phyloP scores from a whole-genome alignment of 2,329 filamentous ascomycete species.

The Raffaelea arxii region DNA sequence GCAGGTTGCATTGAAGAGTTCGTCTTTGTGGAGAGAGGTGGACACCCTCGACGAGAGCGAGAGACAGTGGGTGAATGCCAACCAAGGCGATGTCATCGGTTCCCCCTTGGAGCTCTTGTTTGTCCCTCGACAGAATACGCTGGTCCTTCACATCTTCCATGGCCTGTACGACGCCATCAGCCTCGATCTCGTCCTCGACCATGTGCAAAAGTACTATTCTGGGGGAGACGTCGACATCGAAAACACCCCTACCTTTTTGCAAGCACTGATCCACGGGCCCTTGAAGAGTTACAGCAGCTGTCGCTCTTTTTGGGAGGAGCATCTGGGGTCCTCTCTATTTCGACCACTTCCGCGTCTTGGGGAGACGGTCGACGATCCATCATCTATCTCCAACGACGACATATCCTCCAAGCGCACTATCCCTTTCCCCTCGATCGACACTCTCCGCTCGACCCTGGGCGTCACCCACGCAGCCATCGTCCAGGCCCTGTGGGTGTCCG shows the following conservation, averaged over 20 bases:
- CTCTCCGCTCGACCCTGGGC: slow-evolving; percentile 46
- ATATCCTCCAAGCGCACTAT: slow-evolving; percentile 20
- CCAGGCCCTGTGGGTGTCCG: slow-evolving; percentile 63
- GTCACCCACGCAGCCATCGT: slow-evolving; percentile 73
- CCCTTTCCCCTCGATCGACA: slow-evolving; percentile 34
- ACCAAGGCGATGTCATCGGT: slow-evolving; percentile 34
- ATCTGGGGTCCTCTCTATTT: slow-evolving; percentile 32
- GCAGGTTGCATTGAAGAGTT: slow-evolving; percentile 52
- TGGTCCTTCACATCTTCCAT: slow-evolving; percentile 70
- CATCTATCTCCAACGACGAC: neutral
- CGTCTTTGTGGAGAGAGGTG: slow-evolving; percentile 34
- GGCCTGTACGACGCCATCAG: slow-evolving; percentile 80
- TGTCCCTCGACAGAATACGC: slow-evolving; percentile 20
- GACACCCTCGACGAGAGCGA: slow-evolving; percentile 18
- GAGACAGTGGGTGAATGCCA: slow-evolving; percentile 42
- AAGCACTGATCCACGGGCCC: slow-evolving; percentile 61
- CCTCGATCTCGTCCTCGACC: slow-evolving; percentile 55
- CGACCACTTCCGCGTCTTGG: slow-evolving; percentile 13
- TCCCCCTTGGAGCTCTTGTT: slow-evolving; percentile 43
- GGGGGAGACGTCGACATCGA: slow-evolving; percentile 8
- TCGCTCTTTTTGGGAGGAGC: slow-evolving; percentile 56
- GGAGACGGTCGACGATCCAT: too few relatives aligned
- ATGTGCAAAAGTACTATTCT: slow-evolving; percentile 37
- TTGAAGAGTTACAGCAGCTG: slow-evolving; percentile 35
- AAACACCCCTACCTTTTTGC: slow-evolving; percentile 49